Percentiles rank a stretch among this genome's conserved stretches.
These are phyloP conservation scores for Cystobasidium onofrii DNA, from an alignment of 768 basidiomycete genomes.

Conservation along the genomic window DNA sequence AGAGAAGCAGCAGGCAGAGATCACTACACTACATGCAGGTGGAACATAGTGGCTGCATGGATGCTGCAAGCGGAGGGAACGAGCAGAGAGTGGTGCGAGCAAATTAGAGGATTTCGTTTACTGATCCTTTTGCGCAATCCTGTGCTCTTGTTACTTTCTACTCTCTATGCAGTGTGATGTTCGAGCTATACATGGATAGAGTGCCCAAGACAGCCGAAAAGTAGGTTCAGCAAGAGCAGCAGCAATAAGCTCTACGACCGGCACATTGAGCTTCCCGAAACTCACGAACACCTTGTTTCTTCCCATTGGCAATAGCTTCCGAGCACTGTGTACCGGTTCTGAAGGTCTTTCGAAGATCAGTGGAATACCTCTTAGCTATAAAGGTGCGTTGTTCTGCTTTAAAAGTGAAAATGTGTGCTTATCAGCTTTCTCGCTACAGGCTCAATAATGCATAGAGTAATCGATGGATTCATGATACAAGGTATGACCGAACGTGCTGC, in stretches of 20 bases:
- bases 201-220: constrained; percentile 74
- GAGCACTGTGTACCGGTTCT: constrained; percentile 77
- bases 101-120: no score
- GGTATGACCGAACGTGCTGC: no score
- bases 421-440: constrained; percentile 41
- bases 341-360: constrained; percentile 60
- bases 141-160: not conserved
- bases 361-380: constrained; percentile 71
- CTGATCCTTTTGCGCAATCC: no score
- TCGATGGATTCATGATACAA: constrained; percentile 49
- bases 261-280: not conserved
- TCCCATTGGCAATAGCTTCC: constrained; percentile 55
- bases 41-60: no score
- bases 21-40: no score
- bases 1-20: no score
- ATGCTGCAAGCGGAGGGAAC: no score
- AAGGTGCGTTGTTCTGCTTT: constrained; percentile 48
- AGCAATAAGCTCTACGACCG: no score
- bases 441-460: constrained; percentile 62
- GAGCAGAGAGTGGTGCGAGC: no score
- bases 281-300: no score
- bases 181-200: constrained; percentile 51
- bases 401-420: not conserved
- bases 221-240: constrained; percentile 51
- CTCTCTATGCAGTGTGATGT: constrained; percentile 55